Evolutionary conservation across 257 asterid species (phyloP).

Genomic region (Solanum pinnatisectum): DNA sequence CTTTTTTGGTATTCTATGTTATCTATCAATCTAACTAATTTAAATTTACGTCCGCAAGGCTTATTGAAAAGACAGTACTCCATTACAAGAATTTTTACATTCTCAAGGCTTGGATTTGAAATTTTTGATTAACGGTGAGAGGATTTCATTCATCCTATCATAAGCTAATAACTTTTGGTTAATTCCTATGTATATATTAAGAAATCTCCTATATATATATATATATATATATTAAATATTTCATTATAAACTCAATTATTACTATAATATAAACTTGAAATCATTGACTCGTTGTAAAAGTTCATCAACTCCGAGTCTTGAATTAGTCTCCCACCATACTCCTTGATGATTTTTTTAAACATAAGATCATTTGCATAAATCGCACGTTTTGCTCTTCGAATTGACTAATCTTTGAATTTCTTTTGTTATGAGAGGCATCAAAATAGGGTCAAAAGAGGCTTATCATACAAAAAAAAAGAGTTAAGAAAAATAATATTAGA

Average conservation of each 20-base stretch:
- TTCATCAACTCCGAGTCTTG: not conserved
- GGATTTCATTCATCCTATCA: not conserved
- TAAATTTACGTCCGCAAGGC: not conserved
- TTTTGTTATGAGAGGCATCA: not conserved
- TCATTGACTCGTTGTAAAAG: not conserved
- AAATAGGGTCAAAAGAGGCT: not conserved
- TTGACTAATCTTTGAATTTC: no score
- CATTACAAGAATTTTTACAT: not conserved
- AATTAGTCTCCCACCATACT: not conserved
- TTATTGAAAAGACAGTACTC: not conserved
- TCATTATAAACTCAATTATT: no score
- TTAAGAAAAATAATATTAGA: not conserved
- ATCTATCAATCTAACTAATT: not conserved
- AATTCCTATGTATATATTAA: not conserved
- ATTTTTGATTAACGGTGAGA: not conserved
- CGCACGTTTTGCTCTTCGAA: not conserved
- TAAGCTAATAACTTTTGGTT: not conserved
- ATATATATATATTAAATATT: no score
- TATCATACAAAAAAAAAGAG: not conserved
- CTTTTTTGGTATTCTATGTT: not conserved
- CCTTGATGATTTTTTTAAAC: not conserved
- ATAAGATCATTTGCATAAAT: not conserved
- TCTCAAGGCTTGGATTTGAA: not conserved
- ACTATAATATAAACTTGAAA: no score
- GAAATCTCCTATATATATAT: no score